Evolutionary conservation across 345 rosid genomes (phyloP).

Genomic region (Citrus mangshanensis): DNA sequence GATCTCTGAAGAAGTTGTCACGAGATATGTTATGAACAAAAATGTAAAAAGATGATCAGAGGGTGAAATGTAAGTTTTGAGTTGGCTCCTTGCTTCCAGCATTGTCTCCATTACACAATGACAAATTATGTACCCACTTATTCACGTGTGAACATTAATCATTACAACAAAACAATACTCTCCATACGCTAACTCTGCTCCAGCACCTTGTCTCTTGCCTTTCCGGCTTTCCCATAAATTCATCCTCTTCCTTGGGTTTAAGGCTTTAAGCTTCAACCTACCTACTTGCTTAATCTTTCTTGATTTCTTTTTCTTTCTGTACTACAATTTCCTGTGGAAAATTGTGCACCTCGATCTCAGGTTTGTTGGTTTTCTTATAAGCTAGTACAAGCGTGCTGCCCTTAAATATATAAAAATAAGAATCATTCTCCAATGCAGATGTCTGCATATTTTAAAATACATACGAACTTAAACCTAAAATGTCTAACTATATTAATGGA

Average conservation of each 20-base stretch:
- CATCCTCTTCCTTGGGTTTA: constrained; percentile 5
- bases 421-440: too few species aligned
- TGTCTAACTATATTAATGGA: too few species aligned
- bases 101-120: constrained; percentile 44
- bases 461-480: too few species aligned
- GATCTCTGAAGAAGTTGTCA: constrained; percentile 29
- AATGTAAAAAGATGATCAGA: constrained; percentile 1
- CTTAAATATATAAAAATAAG: too few species aligned
- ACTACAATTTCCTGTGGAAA: too few species aligned
- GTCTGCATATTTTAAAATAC: too few species aligned
- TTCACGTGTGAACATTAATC: constrained; percentile 62
- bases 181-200: constrained; percentile 37
- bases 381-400: too few species aligned
- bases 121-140: constrained; percentile 60
- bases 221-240: constrained; percentile 16
- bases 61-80: constrained; percentile 14
- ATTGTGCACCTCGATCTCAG: too few species aligned
- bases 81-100: constrained; percentile 30
- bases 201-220: constrained; percentile 37
- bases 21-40: constrained; percentile 20
- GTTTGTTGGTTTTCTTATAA: too few species aligned
- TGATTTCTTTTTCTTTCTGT: too few species aligned
- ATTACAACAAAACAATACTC: constrained; percentile 57
- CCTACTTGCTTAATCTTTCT: neutral
- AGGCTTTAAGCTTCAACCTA: neutral